phyloP scores from a whole-genome alignment of 305 asterid species.

The Rubia balearica region DNA sequence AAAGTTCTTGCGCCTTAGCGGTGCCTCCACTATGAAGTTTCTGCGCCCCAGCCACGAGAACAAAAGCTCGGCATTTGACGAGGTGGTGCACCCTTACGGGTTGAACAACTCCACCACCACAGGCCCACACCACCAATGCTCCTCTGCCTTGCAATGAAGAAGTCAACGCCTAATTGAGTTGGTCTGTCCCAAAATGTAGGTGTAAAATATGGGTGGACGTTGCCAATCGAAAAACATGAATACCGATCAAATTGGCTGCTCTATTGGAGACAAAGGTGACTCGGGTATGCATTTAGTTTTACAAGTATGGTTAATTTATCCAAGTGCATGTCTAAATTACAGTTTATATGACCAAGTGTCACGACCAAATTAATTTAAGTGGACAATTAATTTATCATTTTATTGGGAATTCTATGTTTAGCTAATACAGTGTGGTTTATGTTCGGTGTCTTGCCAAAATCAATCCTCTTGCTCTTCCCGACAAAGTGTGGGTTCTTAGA shows the following conservation, averaged over 20 bases:
- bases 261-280: no score
- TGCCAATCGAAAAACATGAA: no score
- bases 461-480: background rate
- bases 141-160: conserved; percentile 29
- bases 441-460: background rate
- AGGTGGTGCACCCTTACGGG: conserved; percentile 85
- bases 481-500: background rate
- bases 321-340: no score
- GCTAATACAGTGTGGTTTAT: background rate
- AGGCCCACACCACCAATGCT: conserved; percentile 49
- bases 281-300: no score
- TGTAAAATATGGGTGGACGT: no score
- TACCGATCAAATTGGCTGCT: no score
- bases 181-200: no score
- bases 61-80: conserved; percentile 73
- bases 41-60: conserved; percentile 79
- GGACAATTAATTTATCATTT: background rate
- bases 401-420: background rate
- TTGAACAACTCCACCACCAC: conserved; percentile 79
- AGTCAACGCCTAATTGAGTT: no score
- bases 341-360: no score
- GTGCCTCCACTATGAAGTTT: conserved; percentile 52
- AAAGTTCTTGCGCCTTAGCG: conserved; percentile 20
- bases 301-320: no score
- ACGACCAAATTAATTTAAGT: background rate